These are phyloP conservation scores for Pseudogymnoascus sp. DNA, from an alignment of 2,329 filamentous ascomycete species.

Conservation along the genomic window DNA sequence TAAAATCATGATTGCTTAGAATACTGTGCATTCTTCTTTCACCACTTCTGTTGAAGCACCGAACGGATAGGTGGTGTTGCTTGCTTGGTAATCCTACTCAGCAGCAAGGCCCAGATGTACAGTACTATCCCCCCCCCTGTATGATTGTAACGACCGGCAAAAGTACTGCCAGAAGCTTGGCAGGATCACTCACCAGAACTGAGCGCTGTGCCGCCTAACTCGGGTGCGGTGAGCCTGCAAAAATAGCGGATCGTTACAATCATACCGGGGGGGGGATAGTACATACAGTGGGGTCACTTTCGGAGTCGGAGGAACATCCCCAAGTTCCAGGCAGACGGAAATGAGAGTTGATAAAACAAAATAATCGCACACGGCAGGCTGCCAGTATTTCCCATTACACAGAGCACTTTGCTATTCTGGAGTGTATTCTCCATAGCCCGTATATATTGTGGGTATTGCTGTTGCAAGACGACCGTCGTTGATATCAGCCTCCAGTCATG, in stretches of 20 bases:
- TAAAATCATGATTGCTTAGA: background rate
- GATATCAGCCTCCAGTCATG: background rate
- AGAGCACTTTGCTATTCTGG: background rate
- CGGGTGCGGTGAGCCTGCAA: too few relatives aligned
- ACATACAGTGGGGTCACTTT: background rate
- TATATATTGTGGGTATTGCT: background rate
- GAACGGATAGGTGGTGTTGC: background rate
- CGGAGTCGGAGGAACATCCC: background rate
- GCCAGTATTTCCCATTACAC: background rate
- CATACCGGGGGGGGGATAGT: too few relatives aligned
- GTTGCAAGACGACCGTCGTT: background rate
- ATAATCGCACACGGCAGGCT: background rate
- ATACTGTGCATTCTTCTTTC: background rate
- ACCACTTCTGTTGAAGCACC: background rate
- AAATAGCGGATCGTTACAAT: too few relatives aligned
- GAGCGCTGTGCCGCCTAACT: too few relatives aligned
- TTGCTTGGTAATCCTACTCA: slow-evolving; percentile 5
- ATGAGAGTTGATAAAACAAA: background rate
- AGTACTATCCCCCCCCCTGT: too few relatives aligned
- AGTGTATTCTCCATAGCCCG: background rate
- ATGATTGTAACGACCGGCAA: too few relatives aligned
- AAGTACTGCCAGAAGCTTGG: too few relatives aligned
- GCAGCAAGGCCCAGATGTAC: background rate
- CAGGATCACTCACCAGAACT: too few relatives aligned
- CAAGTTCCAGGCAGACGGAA: background rate